phyloP scores from a whole-genome alignment of 2,329 filamentous ascomycete genomes.

The Paecilomyces sp. region DNA sequence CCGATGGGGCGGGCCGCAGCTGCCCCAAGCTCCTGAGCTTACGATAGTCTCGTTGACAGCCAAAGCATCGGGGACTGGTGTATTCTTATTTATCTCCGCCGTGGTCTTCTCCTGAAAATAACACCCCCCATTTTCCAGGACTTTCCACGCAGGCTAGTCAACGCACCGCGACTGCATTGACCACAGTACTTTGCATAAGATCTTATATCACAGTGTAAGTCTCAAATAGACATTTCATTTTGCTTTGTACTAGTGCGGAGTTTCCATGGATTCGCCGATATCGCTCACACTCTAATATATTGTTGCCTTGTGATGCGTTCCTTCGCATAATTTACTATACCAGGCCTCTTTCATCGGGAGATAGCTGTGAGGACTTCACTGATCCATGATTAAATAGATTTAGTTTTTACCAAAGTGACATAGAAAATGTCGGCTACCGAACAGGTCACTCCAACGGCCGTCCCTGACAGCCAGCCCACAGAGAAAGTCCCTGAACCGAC shows the following conservation, averaged over 20 bases:
- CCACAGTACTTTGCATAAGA: background rate
- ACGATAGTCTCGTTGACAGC: background rate
- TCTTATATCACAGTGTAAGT: background rate
- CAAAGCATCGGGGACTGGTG: background rate
- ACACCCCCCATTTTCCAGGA: background rate
- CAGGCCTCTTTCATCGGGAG: background rate
- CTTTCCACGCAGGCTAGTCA: background rate
- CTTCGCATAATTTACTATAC: background rate
- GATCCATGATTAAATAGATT: background rate
- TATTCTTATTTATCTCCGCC: background rate
- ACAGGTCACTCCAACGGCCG: constrained; percentile 4
- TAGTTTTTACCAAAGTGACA: background rate
- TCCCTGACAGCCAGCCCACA: constrained; percentile 1
- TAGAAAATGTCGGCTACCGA: background rate
- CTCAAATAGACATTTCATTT: background rate
- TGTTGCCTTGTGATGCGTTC: background rate
- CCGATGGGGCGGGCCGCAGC: background rate
- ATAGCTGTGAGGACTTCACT: background rate
- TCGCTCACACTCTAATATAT: background rate
- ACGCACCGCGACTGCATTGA: background rate
- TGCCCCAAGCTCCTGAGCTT: background rate
- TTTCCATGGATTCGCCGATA: background rate
- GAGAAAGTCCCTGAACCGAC: constrained; percentile 7
- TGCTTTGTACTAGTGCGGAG: background rate
- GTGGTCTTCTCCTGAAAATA: background rate